Evolutionary conservation across 176 grass and related monocot species (phyloP).

Genomic region (Avena atlantica): DNA sequence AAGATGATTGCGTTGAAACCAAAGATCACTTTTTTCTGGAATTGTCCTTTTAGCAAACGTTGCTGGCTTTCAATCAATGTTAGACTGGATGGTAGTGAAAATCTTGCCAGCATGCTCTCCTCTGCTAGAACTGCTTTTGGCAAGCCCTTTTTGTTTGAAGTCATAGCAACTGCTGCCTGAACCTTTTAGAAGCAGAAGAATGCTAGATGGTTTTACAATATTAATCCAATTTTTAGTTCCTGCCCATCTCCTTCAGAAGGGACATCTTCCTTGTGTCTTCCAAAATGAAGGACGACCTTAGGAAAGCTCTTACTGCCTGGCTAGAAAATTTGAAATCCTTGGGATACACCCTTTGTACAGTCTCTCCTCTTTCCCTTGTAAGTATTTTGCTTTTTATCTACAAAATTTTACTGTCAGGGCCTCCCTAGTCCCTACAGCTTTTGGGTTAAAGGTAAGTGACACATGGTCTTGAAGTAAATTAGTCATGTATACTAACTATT

Average conservation of each 20-base stretch:
- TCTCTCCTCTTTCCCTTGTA: background rate
- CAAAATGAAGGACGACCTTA: background rate
- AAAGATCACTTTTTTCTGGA: background rate
- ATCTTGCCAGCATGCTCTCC: background rate
- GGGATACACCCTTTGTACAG: background rate
- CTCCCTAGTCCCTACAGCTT: background rate
- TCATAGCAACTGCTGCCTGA: background rate
- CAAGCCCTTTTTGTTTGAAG: background rate
- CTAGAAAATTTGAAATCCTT: slow-evolving; percentile 1
- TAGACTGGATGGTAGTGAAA: background rate
- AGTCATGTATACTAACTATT: slow-evolving; percentile 17
- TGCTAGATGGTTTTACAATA: background rate
- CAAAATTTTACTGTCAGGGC: background rate
- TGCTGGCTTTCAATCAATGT: background rate
- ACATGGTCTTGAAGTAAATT: slow-evolving; percentile 21
- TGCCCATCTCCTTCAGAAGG: background rate
- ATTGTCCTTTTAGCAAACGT: background rate
- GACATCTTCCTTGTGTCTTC: background rate
- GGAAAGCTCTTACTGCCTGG: background rate
- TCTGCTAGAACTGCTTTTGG: background rate
- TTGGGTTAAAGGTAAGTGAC: background rate
- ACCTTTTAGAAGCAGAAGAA: background rate
- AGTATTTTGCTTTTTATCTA: background rate
- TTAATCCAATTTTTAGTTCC: slow-evolving; percentile 11
- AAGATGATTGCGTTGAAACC: background rate